These are phyloP conservation scores for Macroventuria anomochaeta DNA, from an alignment of 2,329 filamentous ascomycete species.

Conservation along the genomic window DNA sequence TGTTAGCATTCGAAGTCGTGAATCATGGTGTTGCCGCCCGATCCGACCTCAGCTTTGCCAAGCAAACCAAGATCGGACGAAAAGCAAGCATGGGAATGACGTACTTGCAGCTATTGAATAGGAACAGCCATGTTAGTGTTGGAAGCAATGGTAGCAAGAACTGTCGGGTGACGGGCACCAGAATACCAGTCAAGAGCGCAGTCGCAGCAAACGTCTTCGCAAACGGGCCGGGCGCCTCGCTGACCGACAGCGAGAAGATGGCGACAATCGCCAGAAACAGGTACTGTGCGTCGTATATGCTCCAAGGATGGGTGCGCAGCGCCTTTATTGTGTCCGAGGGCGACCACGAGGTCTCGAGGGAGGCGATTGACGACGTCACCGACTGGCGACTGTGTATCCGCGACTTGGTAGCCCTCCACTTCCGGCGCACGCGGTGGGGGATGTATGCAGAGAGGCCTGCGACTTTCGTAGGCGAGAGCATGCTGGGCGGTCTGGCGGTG, in stretches of 20 bases:
- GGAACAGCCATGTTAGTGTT: slow-evolving; percentile 84
- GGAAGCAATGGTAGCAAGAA: slow-evolving; percentile 89
- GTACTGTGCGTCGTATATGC: slow-evolving; percentile 84
- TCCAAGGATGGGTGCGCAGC: slow-evolving; percentile 80
- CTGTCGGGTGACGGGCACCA: slow-evolving; percentile 85
- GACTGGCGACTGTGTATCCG: slow-evolving; percentile 71
- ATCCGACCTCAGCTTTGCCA: slow-evolving; percentile 8
- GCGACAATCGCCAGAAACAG: slow-evolving; percentile 73
- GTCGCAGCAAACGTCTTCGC: slow-evolving; percentile 76
- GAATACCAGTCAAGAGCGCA: slow-evolving; percentile 70
- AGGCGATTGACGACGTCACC: slow-evolving; percentile 74
- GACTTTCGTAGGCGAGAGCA: slow-evolving; percentile 53
- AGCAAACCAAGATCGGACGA: slow-evolving; percentile 2
- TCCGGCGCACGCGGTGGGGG: slow-evolving; percentile 70
- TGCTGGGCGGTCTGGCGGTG: slow-evolving; percentile 29
- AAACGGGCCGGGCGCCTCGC: slow-evolving; percentile 77
- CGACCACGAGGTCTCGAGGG: slow-evolving; percentile 81
- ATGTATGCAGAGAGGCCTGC: slow-evolving; percentile 60
- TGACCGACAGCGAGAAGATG: slow-evolving; percentile 83
- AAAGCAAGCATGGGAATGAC: slow-evolving; percentile 48
- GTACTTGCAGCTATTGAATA: slow-evolving; percentile 93
- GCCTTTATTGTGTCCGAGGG: slow-evolving; percentile 77
- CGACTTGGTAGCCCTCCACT: slow-evolving; percentile 65
- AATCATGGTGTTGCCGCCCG: slow-evolving; percentile 2
- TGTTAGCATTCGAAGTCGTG: slow-evolving; percentile 23